Conservation (phyloP, 202 grass and related monocot species). For the Brachypodium distachyon region DNA sequence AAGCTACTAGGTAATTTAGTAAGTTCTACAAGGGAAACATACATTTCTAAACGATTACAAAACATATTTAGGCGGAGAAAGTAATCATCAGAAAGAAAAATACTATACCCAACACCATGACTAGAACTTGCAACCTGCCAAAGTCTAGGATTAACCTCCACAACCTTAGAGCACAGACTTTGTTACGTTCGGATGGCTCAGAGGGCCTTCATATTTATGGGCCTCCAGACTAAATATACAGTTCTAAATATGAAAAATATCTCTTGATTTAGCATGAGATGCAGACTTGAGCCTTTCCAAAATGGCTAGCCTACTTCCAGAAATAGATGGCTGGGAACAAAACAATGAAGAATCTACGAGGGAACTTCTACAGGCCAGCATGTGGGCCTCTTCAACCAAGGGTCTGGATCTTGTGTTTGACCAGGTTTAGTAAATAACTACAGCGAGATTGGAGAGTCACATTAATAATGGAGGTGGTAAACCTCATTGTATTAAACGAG, state of each 20-base stretch:
- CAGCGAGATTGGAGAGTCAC: neutral
- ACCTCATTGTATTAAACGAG: neutral
- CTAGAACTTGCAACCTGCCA: too few relatives aligned
- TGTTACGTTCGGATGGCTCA: neutral
- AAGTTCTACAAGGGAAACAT: neutral
- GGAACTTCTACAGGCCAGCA: neutral
- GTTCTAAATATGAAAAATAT: constrained; percentile 6
- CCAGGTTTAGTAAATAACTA: neutral
- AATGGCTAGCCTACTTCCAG: neutral
- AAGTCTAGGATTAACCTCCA: too few relatives aligned
- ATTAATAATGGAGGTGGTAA: neutral
- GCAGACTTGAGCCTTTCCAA: neutral
- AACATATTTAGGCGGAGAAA: neutral
- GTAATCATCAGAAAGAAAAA: neutral
- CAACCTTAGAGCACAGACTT: neutral
- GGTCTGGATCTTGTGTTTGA: neutral
- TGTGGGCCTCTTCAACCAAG: neutral
- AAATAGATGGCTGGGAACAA: neutral
- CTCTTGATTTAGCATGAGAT: constrained; percentile 6
- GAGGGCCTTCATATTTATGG: neutral
- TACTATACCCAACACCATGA: neutral
- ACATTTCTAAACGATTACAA: neutral
- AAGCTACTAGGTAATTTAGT: neutral
- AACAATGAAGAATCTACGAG: neutral
- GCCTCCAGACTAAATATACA: neutral